Evolutionary conservation across 2,329 filamentous ascomycete species (phyloP).

Genomic region (Arthrocladium fulminans): DNA sequence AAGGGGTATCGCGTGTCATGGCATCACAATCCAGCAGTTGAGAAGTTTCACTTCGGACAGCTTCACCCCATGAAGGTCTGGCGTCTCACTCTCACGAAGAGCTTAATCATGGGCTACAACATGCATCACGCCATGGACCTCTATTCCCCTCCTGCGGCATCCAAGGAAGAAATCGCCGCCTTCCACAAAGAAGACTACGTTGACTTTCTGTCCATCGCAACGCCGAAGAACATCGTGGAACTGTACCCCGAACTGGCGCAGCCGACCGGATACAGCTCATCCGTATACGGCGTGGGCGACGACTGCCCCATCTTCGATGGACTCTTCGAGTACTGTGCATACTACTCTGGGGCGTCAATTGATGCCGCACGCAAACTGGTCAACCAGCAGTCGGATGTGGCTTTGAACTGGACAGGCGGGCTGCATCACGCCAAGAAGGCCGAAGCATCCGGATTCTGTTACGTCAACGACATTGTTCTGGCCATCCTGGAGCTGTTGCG

Average conservation of each 20-base stretch:
- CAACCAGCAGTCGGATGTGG: slow-evolving; percentile 82
- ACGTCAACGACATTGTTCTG: slow-evolving; percentile 97
- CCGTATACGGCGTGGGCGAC: slow-evolving; percentile 78
- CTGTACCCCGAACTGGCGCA: slow-evolving; percentile 26
- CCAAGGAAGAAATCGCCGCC: slow-evolving; percentile 73
- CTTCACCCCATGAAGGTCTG: slow-evolving; percentile 99
- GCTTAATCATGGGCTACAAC: slow-evolving; percentile 86
- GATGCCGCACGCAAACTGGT: slow-evolving; percentile 85
- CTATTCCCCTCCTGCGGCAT: slow-evolving; percentile 74
- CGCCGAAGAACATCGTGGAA: slow-evolving; percentile 60
- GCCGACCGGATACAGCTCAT: slow-evolving; percentile 24
- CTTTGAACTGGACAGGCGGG: slow-evolving; percentile 94
- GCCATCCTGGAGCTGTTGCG: slow-evolving; percentile 82
- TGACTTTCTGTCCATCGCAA: slow-evolving; percentile 69
- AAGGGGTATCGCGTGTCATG: slow-evolving; percentile 88
- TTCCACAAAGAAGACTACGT: slow-evolving; percentile 89
- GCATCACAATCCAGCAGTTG: slow-evolving; percentile 89
- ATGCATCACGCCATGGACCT: slow-evolving; percentile 97
- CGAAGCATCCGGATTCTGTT: slow-evolving; percentile 93
- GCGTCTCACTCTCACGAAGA: slow-evolving; percentile 90
- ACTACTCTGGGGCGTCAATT: slow-evolving; percentile 83
- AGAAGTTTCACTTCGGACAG: slow-evolving; percentile 93
- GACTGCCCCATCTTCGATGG: slow-evolving; percentile 97
- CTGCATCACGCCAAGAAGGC: slow-evolving; percentile 93
- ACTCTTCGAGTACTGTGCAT: slow-evolving; percentile 86